A percentile compares a stretch with the other conserved stretches of the same genome.
phyloP scores from a whole-genome alignment of 2,329 filamentous ascomycete genomes.

The Monosporascus sp. region DNA sequence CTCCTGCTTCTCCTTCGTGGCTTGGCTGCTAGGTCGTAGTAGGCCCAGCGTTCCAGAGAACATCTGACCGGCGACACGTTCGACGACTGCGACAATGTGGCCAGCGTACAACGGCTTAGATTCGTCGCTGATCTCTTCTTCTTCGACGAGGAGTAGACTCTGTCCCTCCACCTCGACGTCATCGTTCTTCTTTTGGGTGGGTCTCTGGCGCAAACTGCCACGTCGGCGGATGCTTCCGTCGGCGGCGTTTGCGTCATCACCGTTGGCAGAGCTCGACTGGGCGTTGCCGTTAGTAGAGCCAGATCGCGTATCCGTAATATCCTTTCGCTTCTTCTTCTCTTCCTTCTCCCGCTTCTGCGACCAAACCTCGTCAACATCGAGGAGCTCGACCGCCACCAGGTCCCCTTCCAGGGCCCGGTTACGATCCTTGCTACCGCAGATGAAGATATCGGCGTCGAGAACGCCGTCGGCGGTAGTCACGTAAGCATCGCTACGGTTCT shows the following conservation, averaged over 20 bases:
- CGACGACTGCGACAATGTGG: constrained; percentile 94
- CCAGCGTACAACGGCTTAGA: constrained; percentile 96
- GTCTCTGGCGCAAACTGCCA: constrained; percentile 91
- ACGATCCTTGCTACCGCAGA: constrained; percentile 97
- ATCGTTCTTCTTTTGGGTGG: constrained; percentile 99
- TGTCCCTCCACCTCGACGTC: constrained; percentile 98
- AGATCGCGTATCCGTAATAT: constrained; percentile 85
- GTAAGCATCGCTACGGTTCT: constrained; percentile 97
- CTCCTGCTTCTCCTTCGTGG: constrained; percentile 98
- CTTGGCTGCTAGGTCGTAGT: constrained; percentile 92
- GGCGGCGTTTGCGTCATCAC: constrained; percentile 52
- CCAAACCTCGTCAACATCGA: constrained; percentile 98
- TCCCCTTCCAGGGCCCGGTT: constrained; percentile 96
- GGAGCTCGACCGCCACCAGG: constrained; percentile 87
- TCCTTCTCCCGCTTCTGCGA: constrained; percentile 98
- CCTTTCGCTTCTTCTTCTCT: constrained; percentile 99
- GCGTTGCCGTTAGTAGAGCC: constrained; percentile 69
- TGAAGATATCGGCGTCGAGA: constrained; percentile 97
- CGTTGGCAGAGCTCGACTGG: constrained; percentile 55
- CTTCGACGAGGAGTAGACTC: constrained; percentile 91
- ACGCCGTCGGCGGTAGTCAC: constrained; percentile 84
- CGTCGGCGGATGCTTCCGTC: constrained; percentile 88
- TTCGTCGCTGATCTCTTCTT: constrained; percentile 98
- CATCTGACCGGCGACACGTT: constrained; percentile 97
- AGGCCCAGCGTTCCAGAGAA: constrained; percentile 95